A percentile compares a stretch with the other conserved stretches of the same genome.
These are phyloP conservation scores for Vigna unguiculata DNA, from an alignment of 306 rosid species.

Conservation along the genomic window DNA sequence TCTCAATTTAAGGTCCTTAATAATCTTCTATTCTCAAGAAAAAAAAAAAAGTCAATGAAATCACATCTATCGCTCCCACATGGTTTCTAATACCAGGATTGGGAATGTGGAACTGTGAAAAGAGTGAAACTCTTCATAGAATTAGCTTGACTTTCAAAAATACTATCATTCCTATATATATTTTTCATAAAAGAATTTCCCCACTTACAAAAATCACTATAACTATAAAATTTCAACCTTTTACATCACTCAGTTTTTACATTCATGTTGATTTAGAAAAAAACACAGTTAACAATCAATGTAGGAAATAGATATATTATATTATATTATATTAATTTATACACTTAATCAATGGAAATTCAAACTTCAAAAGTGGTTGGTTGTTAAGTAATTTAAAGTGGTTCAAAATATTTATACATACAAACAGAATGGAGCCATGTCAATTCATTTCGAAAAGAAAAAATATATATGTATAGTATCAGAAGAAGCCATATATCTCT, in stretches of 20 bases:
- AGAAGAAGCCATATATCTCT: background rate
- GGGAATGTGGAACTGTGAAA: constrained; percentile 17
- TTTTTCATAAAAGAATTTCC: too few species aligned
- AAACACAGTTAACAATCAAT: too few species aligned
- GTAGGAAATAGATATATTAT: too few species aligned
- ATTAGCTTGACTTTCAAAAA: background rate
- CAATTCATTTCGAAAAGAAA: background rate
- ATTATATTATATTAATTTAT: too few species aligned
- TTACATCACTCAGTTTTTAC: too few species aligned
- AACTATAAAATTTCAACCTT: too few species aligned
- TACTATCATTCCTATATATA: background rate
- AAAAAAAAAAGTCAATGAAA: constrained; percentile 32
- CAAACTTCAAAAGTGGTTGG: background rate
- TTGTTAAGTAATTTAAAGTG: background rate
- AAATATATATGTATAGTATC: background rate
- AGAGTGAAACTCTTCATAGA: background rate
- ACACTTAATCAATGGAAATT: background rate
- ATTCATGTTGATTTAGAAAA: too few species aligned
- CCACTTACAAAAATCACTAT: too few species aligned
- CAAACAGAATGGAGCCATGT: background rate
- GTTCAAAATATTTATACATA: background rate
- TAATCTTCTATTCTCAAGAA: constrained; percentile 5
- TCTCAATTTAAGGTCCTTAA: constrained; percentile 21
- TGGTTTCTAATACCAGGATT: constrained; percentile 15
- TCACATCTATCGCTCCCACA: constrained; percentile 30